These are phyloP conservation scores for Gracilaria domingensis DNA, from an alignment of 23 red algal genomes.

Conservation along the genomic window DNA sequence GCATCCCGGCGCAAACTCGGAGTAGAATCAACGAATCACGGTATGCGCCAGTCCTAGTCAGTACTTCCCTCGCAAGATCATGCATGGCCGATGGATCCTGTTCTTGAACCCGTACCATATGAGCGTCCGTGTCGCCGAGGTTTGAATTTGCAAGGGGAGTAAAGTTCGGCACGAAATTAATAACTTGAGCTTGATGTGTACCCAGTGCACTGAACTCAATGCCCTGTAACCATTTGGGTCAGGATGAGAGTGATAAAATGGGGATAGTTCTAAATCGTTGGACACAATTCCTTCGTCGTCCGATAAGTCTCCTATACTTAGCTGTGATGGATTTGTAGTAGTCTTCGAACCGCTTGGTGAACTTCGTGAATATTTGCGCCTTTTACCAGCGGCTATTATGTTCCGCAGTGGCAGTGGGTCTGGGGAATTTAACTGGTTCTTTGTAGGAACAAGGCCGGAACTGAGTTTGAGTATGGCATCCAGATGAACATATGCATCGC, in stretches of 20 bases:
- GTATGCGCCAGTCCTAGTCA: constrained; percentile 27
- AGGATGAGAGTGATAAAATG: not conserved
- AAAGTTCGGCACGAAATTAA: no score
- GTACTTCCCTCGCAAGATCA: constrained; percentile 38
- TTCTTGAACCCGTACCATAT: constrained; percentile 15
- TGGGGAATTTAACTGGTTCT: not conserved
- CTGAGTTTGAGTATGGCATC: constrained; percentile 47
- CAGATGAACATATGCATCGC: constrained; percentile 42
- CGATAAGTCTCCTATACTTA: not conserved
- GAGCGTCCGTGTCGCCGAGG: not conserved
- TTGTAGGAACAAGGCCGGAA: constrained; percentile 15
- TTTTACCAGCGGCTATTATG: not conserved
- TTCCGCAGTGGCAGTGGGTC: not conserved
- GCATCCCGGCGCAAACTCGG: not conserved
- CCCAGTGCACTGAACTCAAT: not conserved
- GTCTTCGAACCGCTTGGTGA: not conserved
- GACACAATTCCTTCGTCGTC: constrained; percentile 26
- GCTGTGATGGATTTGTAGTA: not conserved
- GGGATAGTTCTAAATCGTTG: not conserved
- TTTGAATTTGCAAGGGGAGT: no score
- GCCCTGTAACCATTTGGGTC: not conserved
- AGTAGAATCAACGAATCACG: not conserved
- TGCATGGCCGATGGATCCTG: constrained; percentile 62
- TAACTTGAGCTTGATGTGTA: not conserved
- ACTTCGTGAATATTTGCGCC: not conserved